These are phyloP conservation scores for Phanerodontia chrysosporium DNA, from an alignment of 768 basidiomycete species.

Conservation along the genomic window DNA sequence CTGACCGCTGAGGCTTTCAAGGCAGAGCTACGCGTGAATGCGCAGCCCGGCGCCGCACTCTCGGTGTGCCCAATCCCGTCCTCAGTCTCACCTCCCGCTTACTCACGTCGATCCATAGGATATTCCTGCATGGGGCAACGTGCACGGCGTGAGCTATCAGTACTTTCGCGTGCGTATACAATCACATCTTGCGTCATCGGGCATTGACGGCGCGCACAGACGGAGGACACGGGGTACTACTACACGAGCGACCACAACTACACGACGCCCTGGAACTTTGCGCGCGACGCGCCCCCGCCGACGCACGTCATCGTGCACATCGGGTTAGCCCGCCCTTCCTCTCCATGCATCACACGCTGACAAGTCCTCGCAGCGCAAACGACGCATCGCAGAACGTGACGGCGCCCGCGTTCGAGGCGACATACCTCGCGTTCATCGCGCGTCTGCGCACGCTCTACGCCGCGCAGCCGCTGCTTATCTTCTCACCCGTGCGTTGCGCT, in stretches of 20 bases:
- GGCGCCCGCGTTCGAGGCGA: constrained; percentile 37
- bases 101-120: constrained; percentile 37
- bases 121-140: constrained; percentile 47
- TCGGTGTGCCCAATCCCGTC: constrained; percentile 24
- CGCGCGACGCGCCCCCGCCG: constrained; percentile 39
- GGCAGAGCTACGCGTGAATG: constrained; percentile 47
- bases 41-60: constrained; percentile 52
- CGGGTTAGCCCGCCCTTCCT: constrained; percentile 30
- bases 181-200: neutral
- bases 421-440: constrained; percentile 43
- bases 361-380: constrained; percentile 39
- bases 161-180: constrained; percentile 39
- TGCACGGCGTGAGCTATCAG: constrained; percentile 48
- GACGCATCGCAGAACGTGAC: constrained; percentile 51
- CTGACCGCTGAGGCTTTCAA: constrained; percentile 46
- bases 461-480: constrained; percentile 45
- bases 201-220: constrained; percentile 28
- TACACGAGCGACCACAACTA: constrained; percentile 54
- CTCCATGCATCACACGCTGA: neutral
- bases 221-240: constrained; percentile 53
- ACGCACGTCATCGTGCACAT: constrained; percentile 57
- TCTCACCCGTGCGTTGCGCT: constrained; percentile 41
- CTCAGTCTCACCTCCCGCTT: neutral
- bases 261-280: constrained; percentile 57
- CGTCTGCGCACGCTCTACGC: constrained; percentile 41